These are phyloP conservation scores for Scedosporium dehoogii DNA, from an alignment of 2,329 filamentous ascomycete species.

Conservation along the genomic window DNA sequence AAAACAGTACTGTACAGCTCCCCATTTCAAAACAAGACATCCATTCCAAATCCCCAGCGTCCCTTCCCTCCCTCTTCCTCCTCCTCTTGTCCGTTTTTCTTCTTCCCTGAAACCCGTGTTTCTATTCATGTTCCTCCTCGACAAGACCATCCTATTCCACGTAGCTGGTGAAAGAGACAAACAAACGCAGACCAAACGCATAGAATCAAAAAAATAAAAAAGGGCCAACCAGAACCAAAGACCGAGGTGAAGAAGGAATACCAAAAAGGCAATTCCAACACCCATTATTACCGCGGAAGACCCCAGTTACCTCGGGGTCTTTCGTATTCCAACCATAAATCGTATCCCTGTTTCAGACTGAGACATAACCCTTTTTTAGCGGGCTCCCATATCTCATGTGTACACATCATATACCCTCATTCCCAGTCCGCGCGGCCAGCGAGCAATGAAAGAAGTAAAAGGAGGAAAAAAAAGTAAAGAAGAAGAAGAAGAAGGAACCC, in stretches of 20 bases:
- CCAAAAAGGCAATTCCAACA: background rate
- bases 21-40: too few relatives aligned
- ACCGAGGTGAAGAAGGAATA: background rate
- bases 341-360: background rate
- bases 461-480: background rate
- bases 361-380: background rate
- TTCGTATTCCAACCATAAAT: background rate
- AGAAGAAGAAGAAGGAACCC: too few relatives aligned
- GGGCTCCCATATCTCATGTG: background rate
- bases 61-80: too few relatives aligned
- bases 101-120: too few relatives aligned
- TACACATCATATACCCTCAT: background rate
- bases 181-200: too few relatives aligned
- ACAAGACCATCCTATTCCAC: too few relatives aligned
- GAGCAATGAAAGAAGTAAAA: background rate
- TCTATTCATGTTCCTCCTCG: too few relatives aligned
- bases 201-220: background rate
- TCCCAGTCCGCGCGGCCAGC: too few relatives aligned
- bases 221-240: constrained; percentile 2
- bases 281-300: background rate
- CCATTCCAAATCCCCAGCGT: too few relatives aligned
- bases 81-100: too few relatives aligned
- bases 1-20: too few relatives aligned
- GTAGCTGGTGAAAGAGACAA: too few relatives aligned
- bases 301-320: background rate